These are phyloP conservation scores for Lasiodiplodia theobromae DNA, from an alignment of 2,329 filamentous ascomycete species.

Conservation along the genomic window DNA sequence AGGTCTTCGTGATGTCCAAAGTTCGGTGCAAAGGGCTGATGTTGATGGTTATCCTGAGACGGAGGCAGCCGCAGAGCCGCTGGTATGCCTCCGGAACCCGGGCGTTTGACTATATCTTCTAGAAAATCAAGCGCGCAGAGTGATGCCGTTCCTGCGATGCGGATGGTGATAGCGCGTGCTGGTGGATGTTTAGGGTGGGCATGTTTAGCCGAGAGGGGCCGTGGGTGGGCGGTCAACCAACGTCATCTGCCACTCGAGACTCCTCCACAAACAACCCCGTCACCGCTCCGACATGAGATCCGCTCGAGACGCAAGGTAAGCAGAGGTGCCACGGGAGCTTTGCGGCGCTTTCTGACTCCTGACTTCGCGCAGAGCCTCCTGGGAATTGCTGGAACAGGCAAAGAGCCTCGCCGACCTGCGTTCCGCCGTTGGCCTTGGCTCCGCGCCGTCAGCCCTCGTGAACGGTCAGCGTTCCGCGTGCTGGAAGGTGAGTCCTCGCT, in stretches of 20 bases:
- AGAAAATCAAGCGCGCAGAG: neutral
- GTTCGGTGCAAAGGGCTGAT: neutral
- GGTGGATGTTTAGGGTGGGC: constrained; percentile 3
- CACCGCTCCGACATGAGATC: constrained; percentile 28
- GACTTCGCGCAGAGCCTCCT: constrained; percentile 20
- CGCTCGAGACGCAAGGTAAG: constrained; percentile 30
- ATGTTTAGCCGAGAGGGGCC: neutral
- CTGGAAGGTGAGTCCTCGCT: constrained; percentile 75
- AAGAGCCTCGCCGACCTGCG: constrained; percentile 27
- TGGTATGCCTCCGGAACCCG: neutral
- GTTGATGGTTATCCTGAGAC: neutral
- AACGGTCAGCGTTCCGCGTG: constrained; percentile 83
- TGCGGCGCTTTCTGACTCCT: constrained; percentile 1
- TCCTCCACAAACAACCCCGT: constrained; percentile 20
- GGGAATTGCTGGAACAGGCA: constrained; percentile 27
- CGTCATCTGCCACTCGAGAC: constrained; percentile 27
- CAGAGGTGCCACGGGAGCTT: neutral
- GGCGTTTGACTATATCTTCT: neutral
- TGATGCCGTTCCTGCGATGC: neutral
- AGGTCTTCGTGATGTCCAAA: neutral
- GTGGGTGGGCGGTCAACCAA: constrained; percentile 16
- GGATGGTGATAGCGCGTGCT: neutral
- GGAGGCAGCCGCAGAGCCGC: neutral
- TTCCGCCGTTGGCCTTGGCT: constrained; percentile 19
- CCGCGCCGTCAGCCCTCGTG: constrained; percentile 40